Evolutionary conservation across 345 rosid genomes (phyloP), one percentile per base, ranked within the genome.

Genomic region (Limnanthes douglasii): DNA sequence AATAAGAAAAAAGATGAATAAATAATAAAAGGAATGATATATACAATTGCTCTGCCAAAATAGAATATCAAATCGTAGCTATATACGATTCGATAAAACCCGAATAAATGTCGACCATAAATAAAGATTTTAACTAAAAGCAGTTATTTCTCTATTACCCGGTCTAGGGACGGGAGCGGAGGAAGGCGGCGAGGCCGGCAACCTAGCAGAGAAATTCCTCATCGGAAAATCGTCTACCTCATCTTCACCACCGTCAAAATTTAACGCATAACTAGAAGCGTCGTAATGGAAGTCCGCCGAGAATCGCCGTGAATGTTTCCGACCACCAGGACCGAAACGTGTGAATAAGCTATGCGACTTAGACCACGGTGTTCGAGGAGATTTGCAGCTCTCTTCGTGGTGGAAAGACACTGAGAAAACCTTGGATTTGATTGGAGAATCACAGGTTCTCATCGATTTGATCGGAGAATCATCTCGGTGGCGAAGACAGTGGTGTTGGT

Each of bases 161-260:
- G n/a, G n/a, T n/a, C n/a, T n/a, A n/a, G n/a, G n/a, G n/a, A n/a
- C n/a, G n/a, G n/a, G n/a, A n/a, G 61, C 34, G 1, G 50, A 37
- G n/a, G 46, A 56, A 36, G 56, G 37, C 4, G 62, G 62, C 6
- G 62, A 56, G 50, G n/a, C 41, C 38, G 62, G 62, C 4, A 56
- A 22, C 41, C 62, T 49, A 2, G 62, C 39, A 0, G 62, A 49
- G 46, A 56, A 56, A 8, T 56, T 56, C 3, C 46, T 36, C 2
- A 49, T 18, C 6, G 46, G 56, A 12, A 49, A 43, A 2, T 45
- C 37, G 5, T 43, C 4, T 1, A 44, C 15, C 0, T 41, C 51
- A 5, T 43, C 62, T 9, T 39, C 60, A 0, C 44, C 42, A 24
- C 56, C 62, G 22, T 56, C 56, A 43, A 56, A 56, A 35, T 56